Conservation (phyloP, 495 filamentous ascomycete species). For the Xylaria sp. region DNA sequence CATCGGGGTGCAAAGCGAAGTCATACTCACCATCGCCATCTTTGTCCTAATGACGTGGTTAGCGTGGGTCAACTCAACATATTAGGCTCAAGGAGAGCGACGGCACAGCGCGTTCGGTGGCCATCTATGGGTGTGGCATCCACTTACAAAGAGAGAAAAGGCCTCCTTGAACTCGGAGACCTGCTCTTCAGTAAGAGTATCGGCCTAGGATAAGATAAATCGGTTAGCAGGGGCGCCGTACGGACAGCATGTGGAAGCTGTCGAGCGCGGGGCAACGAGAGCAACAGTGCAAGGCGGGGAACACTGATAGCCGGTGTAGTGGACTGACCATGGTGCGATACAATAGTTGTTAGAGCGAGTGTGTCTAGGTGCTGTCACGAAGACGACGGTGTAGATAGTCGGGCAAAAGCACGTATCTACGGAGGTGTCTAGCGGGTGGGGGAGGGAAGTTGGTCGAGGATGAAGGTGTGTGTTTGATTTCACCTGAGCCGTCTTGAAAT, state of each 20-base stretch:
- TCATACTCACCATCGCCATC: constrained; percentile 97
- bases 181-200: constrained; percentile 97
- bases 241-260: neutral
- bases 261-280: constrained; percentile 34
- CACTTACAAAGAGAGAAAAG: constrained; percentile 98
- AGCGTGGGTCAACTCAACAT: constrained; percentile 28
- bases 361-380: neutral
- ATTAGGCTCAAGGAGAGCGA: neutral
- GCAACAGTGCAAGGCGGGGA: constrained; percentile 19
- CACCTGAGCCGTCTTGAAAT: constrained; percentile 18
- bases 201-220: constrained; percentile 64
- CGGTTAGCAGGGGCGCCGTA: constrained; percentile 33
- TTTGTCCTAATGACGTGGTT: constrained; percentile 81
- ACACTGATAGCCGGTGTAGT: neutral
- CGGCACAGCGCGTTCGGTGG: neutral
- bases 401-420: neutral
- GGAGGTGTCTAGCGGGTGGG: constrained; percentile 8
- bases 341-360: constrained; percentile 15
- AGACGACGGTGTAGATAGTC: neutral
- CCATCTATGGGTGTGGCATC: neutral
- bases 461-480: constrained; percentile 11
- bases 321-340: constrained; percentile 25
- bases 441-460: constrained; percentile 13
- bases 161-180: constrained; percentile 99
- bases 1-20: neutral